phyloP scores from a whole-genome alignment of 352 stramenopile genomes.

The Pythium plurisporium region DNA sequence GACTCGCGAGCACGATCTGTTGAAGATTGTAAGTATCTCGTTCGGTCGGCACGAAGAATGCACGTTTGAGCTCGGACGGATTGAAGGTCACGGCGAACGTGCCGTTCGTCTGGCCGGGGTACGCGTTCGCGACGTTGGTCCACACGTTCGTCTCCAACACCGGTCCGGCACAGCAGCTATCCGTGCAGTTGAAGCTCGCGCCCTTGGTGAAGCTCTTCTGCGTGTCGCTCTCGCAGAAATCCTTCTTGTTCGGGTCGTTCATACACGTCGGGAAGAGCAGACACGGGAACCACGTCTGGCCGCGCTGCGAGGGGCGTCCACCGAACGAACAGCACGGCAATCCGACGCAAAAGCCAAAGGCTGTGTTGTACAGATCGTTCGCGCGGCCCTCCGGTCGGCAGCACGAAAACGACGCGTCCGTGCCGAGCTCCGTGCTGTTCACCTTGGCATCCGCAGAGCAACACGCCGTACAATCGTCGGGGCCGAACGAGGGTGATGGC shows the following conservation, averaged over 20 bases:
- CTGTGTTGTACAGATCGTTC: conserved; percentile 51
- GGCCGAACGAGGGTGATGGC: conserved; percentile 10
- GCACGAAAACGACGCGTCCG: conserved; percentile 39
- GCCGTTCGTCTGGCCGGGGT: conserved; percentile 65
- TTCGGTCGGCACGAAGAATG: conserved; percentile 41
- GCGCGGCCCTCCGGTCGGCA: conserved; percentile 35
- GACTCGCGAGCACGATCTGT: conserved; percentile 74
- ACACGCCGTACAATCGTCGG: conserved; percentile 63
- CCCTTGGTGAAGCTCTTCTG: conserved; percentile 51
- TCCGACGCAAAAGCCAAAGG: conserved; percentile 64
- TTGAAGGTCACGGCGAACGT: conserved; percentile 76
- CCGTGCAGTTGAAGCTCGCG: conserved; percentile 57
- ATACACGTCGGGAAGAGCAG: conserved; percentile 73
- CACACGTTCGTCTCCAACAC: conserved; percentile 76
- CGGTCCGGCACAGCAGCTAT: conserved; percentile 64
- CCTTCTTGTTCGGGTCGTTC: conserved; percentile 56
- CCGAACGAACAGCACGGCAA: conserved; percentile 76
- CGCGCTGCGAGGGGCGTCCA: conserved; percentile 40
- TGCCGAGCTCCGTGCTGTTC: conserved; percentile 21
- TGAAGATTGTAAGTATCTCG: conserved; percentile 42
- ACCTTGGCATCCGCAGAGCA: conserved; percentile 20
- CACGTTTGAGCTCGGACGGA: conserved; percentile 56
- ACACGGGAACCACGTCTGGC: conserved; percentile 78
- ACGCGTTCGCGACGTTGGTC: conserved; percentile 43
- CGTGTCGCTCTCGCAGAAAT: conserved; percentile 48